These are phyloP conservation scores for Primulina tabacum DNA, from an alignment of 257 asterid species.

Conservation along the genomic window DNA sequence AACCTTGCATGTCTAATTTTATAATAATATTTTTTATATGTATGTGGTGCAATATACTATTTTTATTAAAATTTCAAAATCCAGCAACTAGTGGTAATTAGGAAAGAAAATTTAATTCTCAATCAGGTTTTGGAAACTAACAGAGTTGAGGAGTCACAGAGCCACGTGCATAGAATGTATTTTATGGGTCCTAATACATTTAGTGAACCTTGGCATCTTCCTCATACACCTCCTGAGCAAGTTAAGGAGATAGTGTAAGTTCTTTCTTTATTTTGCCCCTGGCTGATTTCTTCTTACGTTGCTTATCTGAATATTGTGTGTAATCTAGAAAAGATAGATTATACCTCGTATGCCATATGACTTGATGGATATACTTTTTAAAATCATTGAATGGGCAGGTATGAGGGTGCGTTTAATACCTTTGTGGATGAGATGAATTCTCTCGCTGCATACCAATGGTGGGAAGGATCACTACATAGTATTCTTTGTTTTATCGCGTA, in stretches of 20 bases:
- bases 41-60: conserved; percentile 5
- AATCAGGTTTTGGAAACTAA: conserved; percentile 95
- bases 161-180: conserved; percentile 96
- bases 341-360: background rate
- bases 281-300: conserved; percentile 13
- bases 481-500: conserved; percentile 79
- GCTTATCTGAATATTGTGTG: background rate
- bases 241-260: conserved; percentile 92
- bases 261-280: conserved; percentile 16
- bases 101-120: conserved; percentile 24
- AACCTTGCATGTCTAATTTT: conserved; percentile 13
- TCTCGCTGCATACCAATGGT: conserved; percentile 95
- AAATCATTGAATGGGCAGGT: conserved; percentile 48
- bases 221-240: conserved; percentile 95
- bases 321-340: conserved; percentile 11
- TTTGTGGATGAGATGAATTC: conserved; percentile 94
- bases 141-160: conserved; percentile 99
- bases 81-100: conserved; percentile 5
- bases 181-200: conserved; percentile 92
- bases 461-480: conserved; percentile 96
- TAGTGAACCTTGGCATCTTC: conserved; percentile 98
- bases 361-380: background rate
- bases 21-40: background rate
- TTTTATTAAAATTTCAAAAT: background rate
- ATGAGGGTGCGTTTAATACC: conserved; percentile 84